phyloP scores from a whole-genome alignment of 106 monocot genomes.

The Posidonia australis region DNA sequence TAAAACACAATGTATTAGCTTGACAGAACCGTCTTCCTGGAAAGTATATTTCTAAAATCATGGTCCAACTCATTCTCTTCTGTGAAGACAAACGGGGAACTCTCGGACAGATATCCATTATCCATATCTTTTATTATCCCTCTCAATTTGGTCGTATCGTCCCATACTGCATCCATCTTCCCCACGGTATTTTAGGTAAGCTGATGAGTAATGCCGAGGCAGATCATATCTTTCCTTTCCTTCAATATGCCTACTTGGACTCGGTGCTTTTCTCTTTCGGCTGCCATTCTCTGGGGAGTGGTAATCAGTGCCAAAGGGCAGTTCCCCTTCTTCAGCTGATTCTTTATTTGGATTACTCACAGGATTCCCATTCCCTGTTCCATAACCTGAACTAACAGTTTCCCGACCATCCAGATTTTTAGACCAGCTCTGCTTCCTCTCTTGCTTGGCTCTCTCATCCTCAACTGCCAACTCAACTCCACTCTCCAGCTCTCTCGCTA shows the following conservation, averaged over 20 bases:
- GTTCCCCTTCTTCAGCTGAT: constrained; percentile 59
- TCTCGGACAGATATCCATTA: too few relatives aligned
- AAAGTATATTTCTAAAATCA: too few relatives aligned
- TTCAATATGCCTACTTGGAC: constrained; percentile 6
- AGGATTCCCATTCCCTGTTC: constrained; percentile 7
- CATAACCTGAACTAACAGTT: constrained; percentile 7
- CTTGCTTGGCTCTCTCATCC: constrained; percentile 37
- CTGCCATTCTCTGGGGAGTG: constrained; percentile 12
- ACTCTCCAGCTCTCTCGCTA: constrained; percentile 82
- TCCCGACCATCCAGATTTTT: constrained; percentile 17
- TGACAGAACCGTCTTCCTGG: too few relatives aligned
- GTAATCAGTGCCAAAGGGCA: constrained; percentile 22
- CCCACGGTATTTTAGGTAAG: constrained; percentile 14
- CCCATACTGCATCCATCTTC: too few relatives aligned
- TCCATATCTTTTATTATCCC: too few relatives aligned
- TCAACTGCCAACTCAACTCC: constrained; percentile 61
- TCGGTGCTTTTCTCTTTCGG: constrained; percentile 23
- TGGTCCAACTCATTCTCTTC: too few relatives aligned
- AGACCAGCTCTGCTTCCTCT: constrained; percentile 31
- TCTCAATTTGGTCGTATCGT: too few relatives aligned
- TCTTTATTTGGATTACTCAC: constrained; percentile 9
- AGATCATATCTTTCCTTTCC: constrained; percentile 5
- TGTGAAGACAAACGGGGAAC: too few relatives aligned
- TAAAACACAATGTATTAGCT: too few relatives aligned
- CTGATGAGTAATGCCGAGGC: constrained; percentile 1